Percentiles rank a stretch among this genome's conserved stretches.
Evolutionary conservation across 805 yeast species (phyloP).

Genomic region (Ogataea angusta): DNA sequence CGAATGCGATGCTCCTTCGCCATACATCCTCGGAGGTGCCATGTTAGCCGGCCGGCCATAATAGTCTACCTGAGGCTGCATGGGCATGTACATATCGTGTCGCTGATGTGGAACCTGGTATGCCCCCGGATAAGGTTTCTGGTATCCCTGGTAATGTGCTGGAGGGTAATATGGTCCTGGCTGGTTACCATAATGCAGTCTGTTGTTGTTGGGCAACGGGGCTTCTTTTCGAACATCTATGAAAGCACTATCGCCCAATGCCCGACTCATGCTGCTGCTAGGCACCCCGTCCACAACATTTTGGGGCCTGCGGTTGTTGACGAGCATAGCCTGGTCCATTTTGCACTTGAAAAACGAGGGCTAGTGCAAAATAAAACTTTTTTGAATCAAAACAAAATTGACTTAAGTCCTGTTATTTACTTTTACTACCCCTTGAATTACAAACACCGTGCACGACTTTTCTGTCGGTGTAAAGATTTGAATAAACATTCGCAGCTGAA

Average conservation of each 20-base stretch:
- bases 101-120: constrained; percentile 1
- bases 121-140: constrained; percentile 3
- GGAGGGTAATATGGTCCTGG: constrained; percentile 1
- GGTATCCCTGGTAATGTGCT: constrained; percentile 6
- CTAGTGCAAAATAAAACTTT: constrained; percentile 8
- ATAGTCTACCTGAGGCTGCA: constrained; percentile 13
- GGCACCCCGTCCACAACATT: constrained; percentile 23
- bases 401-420: constrained; percentile 4
- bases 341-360: constrained; percentile 7
- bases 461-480: constrained; percentile 6
- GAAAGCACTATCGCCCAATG: constrained; percentile 40
- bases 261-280: constrained; percentile 33
- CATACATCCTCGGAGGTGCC: constrained; percentile 1
- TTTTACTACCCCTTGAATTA: constrained; percentile 1
- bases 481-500: background rate
- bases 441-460: background rate
- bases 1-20: constrained; percentile 12
- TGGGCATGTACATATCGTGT: constrained; percentile 5
- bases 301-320: constrained; percentile 10
- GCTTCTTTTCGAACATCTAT: constrained; percentile 44
- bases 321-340: constrained; percentile 12
- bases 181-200: constrained; percentile 3
- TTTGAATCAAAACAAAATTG: constrained; percentile 8
- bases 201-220: constrained; percentile 25
- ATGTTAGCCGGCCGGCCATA: constrained; percentile 1